Evolutionary conservation across 2,329 filamentous ascomycete genomes (phyloP), one percentile per base, ranked within the genome.

Genomic region (Trichoderma breve): DNA sequence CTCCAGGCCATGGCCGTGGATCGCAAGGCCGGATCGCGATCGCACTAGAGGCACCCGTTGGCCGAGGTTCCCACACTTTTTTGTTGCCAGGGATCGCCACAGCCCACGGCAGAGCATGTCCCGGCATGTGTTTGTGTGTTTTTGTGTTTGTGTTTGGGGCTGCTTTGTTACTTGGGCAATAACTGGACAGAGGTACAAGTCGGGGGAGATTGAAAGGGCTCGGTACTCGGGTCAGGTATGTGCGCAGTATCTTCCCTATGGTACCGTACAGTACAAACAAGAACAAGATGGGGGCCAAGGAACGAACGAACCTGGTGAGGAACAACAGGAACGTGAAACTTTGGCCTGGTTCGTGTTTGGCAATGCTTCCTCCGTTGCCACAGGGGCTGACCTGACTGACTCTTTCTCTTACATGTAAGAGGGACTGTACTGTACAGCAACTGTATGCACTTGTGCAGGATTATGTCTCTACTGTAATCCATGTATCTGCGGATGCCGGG

Each of bases 11-110:
- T 32, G 57, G 57, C 57, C 30, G 32, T 53, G 57, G 57, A 70
- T 70, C 66, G 66, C 57, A 62, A 62, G 57, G 57, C 53, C 57
- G 57, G 57, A 70, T 70, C 66, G 39, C 66, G 66, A 70, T 70
- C 66, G 66, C 66, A 34, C 66, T 62, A 70, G 60, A 53, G 36
- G 18, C 39, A 18, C 53, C 53, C 15, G 65, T 18, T 55, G 63
- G 43, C 63, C 63, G 63, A 55, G n/a, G 43, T 53, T 51, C 62
- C 62, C 62, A 65, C 62, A 65, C 28, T 9, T 60, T 18, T 18
- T 15, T n/a, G 6, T 43, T 43, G 15, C 2, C 36, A 8, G 32
- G 11, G 36, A 69, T 69, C 66, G 66, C 66, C 66, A 69, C 66
- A 61, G 55, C 12, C 36, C 36, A 60, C 39, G 55, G 55, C 36